A percentile compares a stretch with the other conserved stretches of the same genome.
phyloP scores from a whole-genome alignment of 306 rosid genomes.

The Pachyrhizus erosus region DNA sequence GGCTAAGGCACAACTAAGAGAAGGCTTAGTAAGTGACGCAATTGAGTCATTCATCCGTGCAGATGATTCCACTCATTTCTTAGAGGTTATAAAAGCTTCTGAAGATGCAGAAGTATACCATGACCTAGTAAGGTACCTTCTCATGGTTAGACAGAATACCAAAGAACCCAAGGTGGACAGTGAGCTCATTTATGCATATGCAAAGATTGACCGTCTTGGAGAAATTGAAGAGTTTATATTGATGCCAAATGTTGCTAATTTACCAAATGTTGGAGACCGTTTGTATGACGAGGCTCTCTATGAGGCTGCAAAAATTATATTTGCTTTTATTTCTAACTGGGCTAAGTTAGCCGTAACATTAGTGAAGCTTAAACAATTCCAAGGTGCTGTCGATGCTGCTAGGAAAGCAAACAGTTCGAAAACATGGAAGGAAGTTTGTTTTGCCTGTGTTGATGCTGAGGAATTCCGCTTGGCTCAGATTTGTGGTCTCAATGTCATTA shows the following conservation, averaged over 20 bases:
- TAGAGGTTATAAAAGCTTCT: slow-evolving; percentile 76
- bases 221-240: slow-evolving; percentile 86
- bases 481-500: slow-evolving; percentile 82
- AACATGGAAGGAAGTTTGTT: slow-evolving; percentile 91
- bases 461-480: slow-evolving; percentile 86
- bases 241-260: slow-evolving; percentile 86
- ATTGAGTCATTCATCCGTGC: slow-evolving; percentile 86
- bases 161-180: slow-evolving; percentile 87
- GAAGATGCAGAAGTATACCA: slow-evolving; percentile 72
- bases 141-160: slow-evolving; percentile 79
- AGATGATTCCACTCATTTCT: slow-evolving; percentile 70
- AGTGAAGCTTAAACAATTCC: slow-evolving; percentile 75
- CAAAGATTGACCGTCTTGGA: slow-evolving; percentile 73
- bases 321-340: slow-evolving; percentile 81
- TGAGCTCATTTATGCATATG: slow-evolving; percentile 85
- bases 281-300: slow-evolving; percentile 77
- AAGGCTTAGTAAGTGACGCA: slow-evolving; percentile 78
- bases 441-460: slow-evolving; percentile 87
- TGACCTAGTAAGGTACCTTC: slow-evolving; percentile 79
- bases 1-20: slow-evolving; percentile 80
- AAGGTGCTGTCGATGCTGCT: slow-evolving; percentile 90
- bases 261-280: slow-evolving; percentile 78
- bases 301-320: slow-evolving; percentile 84
- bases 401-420: slow-evolving; percentile 86
- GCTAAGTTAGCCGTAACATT: slow-evolving; percentile 79